These are phyloP conservation scores for Colletotrichum sublineola DNA, from an alignment of 2,329 filamentous ascomycete genomes.

Conservation along the genomic window DNA sequence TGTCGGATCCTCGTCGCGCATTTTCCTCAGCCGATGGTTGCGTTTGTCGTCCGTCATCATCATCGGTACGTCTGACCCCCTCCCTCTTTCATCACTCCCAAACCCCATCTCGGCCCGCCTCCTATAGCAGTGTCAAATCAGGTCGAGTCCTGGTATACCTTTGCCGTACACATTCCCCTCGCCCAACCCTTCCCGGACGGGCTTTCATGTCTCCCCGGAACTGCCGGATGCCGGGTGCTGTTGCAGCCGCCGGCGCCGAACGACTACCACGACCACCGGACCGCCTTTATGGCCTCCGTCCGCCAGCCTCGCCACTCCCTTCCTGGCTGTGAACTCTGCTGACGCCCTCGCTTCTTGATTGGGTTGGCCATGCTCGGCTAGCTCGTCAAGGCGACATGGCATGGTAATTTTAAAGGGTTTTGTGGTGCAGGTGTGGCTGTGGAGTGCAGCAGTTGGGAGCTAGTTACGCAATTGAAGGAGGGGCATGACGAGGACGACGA, in stretches of 20 bases:
- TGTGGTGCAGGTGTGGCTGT: conserved; percentile 2
- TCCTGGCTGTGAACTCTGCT: not conserved
- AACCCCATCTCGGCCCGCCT: not conserved
- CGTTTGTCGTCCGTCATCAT: conserved; percentile 2
- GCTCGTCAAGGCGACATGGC: conserved; percentile 6
- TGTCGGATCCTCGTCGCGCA: conserved; percentile 19
- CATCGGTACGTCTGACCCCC: not conserved
- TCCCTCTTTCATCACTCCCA: not conserved
- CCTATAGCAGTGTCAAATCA: not conserved
- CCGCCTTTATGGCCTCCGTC: not conserved
- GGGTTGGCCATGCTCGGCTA: not conserved
- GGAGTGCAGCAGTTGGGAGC: not conserved
- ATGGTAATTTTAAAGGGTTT: not conserved
- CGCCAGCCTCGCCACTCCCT: not conserved
- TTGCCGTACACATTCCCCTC: not conserved
- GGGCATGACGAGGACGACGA: not conserved
- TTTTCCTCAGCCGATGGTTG: not conserved
- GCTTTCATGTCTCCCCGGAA: conserved; percentile 4
- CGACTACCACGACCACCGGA: not conserved
- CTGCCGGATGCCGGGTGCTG: conserved; percentile 25
- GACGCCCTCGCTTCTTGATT: not conserved
- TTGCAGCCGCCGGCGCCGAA: conserved; percentile 36
- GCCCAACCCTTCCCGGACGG: conserved; percentile 26
- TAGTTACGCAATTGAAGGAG: not conserved
- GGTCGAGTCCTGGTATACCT: not conserved